Percentiles rank a stretch among this genome's conserved stretches.
Evolutionary conservation across 345 rosid species (phyloP).

Genomic region (Eutrema yunnanense): DNA sequence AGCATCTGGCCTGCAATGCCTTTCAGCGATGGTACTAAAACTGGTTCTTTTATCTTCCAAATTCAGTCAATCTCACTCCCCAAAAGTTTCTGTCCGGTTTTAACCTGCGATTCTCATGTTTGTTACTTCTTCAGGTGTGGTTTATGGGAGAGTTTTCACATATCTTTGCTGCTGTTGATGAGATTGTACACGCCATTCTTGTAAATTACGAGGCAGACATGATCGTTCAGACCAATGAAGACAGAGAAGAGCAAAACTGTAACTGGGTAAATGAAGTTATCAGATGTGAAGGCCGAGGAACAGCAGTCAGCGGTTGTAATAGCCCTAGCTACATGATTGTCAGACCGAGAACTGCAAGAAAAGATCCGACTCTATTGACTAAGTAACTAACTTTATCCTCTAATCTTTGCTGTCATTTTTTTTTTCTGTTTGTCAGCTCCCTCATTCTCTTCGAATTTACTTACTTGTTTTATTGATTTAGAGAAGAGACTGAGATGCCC

Average conservation of each 20-base stretch:
- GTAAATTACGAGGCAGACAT: slow-evolving; percentile 69
- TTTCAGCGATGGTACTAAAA: slow-evolving; percentile 80
- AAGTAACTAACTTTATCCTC: slow-evolving; percentile 37
- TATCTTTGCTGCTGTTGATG: slow-evolving; percentile 66
- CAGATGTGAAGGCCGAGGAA: slow-evolving; percentile 79
- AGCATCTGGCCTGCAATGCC: slow-evolving; percentile 86
- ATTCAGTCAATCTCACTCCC: background rate
- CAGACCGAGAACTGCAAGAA: slow-evolving; percentile 61
- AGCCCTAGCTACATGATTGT: slow-evolving; percentile 48
- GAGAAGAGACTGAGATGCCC: slow-evolving; percentile 88
- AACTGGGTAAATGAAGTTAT: slow-evolving; percentile 98
- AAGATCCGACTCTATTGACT: slow-evolving; percentile 74
- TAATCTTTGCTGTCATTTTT: background rate
- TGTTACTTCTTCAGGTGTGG: slow-evolving; percentile 63
- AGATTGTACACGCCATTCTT: slow-evolving; percentile 74
- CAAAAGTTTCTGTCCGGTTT: background rate
- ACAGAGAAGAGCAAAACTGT: slow-evolving; percentile 59
- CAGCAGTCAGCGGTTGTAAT: slow-evolving; percentile 32
- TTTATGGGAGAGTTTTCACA: slow-evolving; percentile 77
- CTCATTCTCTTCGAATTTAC: background rate
- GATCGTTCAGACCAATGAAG: slow-evolving; percentile 38
- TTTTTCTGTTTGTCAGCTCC: background rate
- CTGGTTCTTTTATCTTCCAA: background rate
- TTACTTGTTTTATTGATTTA: slow-evolving; percentile 24
- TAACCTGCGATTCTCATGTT: background rate